Conservation (phyloP, 768 basidiomycete genomes). For the Dioszegia hungarica region DNA sequence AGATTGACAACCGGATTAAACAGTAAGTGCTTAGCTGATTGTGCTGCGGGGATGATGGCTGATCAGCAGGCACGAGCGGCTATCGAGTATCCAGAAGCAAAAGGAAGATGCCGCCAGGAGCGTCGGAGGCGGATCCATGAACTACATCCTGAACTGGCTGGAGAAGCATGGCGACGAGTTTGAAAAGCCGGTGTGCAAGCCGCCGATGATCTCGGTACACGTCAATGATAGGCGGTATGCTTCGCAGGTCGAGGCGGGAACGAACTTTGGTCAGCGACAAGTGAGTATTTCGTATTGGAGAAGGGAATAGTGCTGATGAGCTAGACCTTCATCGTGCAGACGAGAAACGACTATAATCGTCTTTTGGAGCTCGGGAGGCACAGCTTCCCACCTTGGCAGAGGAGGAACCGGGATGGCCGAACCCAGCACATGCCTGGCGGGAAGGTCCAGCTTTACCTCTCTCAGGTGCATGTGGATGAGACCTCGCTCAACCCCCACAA, state of each 20-base stretch:
- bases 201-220: conserved; percentile 67
- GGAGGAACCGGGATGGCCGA: neutral
- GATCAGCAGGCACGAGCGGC: conserved; percentile 14
- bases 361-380: conserved; percentile 3
- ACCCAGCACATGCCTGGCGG: neutral
- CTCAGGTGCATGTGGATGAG: conserved; percentile 21
- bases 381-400: neutral
- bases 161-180: conserved; percentile 59
- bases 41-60: neutral
- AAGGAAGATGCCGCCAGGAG: conserved; percentile 55
- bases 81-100: conserved; percentile 24
- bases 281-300: conserved; percentile 50
- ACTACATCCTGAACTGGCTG: conserved; percentile 39
- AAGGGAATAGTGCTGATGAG: neutral
- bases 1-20: neutral
- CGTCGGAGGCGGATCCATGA: conserved; percentile 56
- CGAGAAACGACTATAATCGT: conserved; percentile 64
- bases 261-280: conserved; percentile 60
- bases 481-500: conserved; percentile 17
- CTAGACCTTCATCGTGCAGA: conserved; percentile 76
- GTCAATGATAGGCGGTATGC: conserved; percentile 63
- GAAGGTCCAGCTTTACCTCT: conserved; percentile 16
- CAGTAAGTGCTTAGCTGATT: neutral
- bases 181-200: conserved; percentile 78
- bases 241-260: conserved; percentile 69